Evolutionary conservation across 768 basidiomycete species (phyloP).

Genomic region (Auricularia auricula-judae): DNA sequence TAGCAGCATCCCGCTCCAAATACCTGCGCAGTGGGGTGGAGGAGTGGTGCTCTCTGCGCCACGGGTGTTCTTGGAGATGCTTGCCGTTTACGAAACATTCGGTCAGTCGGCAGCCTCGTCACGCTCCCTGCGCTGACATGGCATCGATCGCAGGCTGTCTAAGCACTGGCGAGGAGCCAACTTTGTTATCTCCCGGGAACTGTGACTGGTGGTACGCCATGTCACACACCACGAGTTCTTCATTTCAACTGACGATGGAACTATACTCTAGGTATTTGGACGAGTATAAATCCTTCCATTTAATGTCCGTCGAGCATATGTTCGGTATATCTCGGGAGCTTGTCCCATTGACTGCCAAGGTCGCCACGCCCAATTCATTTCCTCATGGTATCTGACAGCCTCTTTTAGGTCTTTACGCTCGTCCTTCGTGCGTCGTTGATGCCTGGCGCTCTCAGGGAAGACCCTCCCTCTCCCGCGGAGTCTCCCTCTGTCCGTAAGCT

Average conservation of each 20-base stretch:
- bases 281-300: not conserved
- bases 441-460: not conserved
- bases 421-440: not conserved
- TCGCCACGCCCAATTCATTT: not conserved
- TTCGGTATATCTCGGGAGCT: conserved; percentile 19
- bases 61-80: conserved; percentile 22
- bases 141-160: conserved; percentile 13
- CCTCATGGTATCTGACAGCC: not conserved
- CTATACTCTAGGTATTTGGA: too few species aligned
- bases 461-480: not conserved
- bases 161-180: conserved; percentile 22
- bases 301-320: conserved; percentile 22
- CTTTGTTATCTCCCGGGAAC: not conserved
- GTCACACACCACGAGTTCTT: conserved; percentile 6
- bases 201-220: too few species aligned
- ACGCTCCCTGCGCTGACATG: conserved; percentile 1
- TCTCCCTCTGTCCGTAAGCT: not conserved
- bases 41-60: conserved; percentile 16
- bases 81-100: conserved; percentile 25
- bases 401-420: not conserved
- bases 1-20: not conserved
- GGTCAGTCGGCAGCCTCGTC: conserved; percentile 10
- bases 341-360: conserved; percentile 9
- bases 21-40: not conserved
- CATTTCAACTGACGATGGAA: conserved; percentile 15